Evolutionary conservation across 108 stramenopile species (phyloP).

Genomic region (Hondaea fermentalgiana): DNA sequence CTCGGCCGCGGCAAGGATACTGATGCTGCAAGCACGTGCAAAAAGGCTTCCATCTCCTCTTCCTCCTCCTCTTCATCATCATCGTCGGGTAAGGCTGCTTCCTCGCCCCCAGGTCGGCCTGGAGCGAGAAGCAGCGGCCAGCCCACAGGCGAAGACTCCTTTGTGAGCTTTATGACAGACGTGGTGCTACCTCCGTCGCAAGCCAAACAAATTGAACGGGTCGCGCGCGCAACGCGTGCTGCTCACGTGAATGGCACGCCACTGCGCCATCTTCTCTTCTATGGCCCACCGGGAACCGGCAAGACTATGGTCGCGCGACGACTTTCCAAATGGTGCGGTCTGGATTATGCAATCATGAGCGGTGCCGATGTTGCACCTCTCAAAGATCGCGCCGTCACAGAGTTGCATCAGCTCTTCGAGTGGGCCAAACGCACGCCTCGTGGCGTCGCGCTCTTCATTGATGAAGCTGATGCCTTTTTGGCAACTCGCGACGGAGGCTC

Average conservation of each 20-base stretch:
- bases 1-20: background rate
- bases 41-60: conserved; percentile 46
- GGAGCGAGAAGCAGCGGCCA: conserved; percentile 13
- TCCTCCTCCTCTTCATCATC: conserved; percentile 51
- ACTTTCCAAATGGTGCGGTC: conserved; percentile 82
- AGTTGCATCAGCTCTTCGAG: conserved; percentile 97
- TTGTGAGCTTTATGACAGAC: conserved; percentile 72
- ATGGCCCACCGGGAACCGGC: conserved; percentile 96
- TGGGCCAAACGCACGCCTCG: conserved; percentile 89
- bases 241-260: conserved; percentile 95
- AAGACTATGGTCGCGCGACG: conserved; percentile 98
- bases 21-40: conserved; percentile 24
- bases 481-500: conserved; percentile 71
- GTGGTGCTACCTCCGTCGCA: conserved; percentile 78
- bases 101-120: conserved; percentile 42
- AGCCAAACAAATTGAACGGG: conserved; percentile 70
- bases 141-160: background rate
- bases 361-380: conserved; percentile 98
- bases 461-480: conserved; percentile 98
- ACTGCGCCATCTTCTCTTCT: conserved; percentile 93
- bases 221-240: conserved; percentile 84
- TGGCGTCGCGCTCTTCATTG: conserved; percentile 91
- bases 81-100: too few relatives aligned
- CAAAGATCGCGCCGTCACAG: conserved; percentile 94
- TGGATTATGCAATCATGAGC: conserved; percentile 97